A percentile compares a stretch with the other conserved stretches of the same genome.
phyloP scores from a whole-genome alignment of 2,329 filamentous ascomycete genomes.

The Stemphylium lycopersici region DNA sequence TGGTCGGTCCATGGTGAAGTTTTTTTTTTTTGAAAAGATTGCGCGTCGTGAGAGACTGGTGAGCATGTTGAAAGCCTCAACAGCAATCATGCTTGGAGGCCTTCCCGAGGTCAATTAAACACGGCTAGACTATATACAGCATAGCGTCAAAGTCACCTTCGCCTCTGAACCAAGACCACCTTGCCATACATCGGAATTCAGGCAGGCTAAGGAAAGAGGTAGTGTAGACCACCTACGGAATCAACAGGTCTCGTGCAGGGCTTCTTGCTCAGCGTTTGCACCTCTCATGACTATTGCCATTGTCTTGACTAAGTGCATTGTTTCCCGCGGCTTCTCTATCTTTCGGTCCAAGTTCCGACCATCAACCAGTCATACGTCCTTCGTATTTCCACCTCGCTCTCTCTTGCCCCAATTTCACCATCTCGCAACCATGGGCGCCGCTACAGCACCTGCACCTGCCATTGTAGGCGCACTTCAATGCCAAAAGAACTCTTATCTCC shows the following conservation, averaged over 20 bases:
- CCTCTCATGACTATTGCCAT: constrained; percentile 12
- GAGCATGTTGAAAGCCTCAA: neutral
- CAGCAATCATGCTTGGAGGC: neutral
- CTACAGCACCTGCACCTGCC: constrained; percentile 20
- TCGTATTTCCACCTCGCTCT: neutral
- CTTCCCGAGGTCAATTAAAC: neutral
- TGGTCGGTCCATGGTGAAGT: neutral
- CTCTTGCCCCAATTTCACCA: neutral
- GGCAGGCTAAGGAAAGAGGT: neutral
- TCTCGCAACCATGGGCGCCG: constrained; percentile 22
- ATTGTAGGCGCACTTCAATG: constrained; percentile 42
- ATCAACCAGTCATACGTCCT: constrained; percentile 11
- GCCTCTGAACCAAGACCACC: neutral
- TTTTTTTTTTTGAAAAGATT: neutral
- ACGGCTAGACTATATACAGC: neutral
- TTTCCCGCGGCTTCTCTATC: constrained; percentile 19
- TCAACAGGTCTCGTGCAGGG: too few relatives aligned
- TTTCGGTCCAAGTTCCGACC: constrained; percentile 8
- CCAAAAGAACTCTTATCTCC: constrained; percentile 43
- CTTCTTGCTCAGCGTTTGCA: neutral
- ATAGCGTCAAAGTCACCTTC: neutral
- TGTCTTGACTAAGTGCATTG: constrained; percentile 18
- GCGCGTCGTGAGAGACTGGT: neutral
- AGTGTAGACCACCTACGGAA: neutral
- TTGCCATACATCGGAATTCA: neutral